Evolutionary conservation across 176 grass and related monocot genomes (phyloP).

Genomic region (Canna indica): DNA sequence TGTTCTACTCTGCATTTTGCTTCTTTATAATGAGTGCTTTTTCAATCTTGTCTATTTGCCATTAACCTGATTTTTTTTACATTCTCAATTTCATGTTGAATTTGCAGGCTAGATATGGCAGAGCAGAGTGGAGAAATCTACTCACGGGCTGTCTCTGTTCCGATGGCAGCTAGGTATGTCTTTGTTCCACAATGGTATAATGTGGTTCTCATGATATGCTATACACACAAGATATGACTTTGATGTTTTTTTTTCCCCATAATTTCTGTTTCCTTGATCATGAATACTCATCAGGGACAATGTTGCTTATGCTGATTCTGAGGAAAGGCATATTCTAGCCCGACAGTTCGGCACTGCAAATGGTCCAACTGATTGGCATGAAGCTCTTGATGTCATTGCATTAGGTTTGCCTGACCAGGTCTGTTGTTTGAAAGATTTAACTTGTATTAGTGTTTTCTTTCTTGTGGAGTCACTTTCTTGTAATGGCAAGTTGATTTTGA

Average conservation of each 20-base stretch:
- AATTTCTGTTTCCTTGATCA: not conserved
- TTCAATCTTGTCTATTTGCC: not conserved
- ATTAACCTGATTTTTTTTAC: not conserved
- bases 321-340: constrained; percentile 48
- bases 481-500: not conserved
- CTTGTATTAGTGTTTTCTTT: not conserved
- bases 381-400: constrained; percentile 92
- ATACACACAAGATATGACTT: not conserved
- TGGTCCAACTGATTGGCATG: constrained; percentile 84
- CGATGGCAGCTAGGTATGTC: constrained; percentile 59
- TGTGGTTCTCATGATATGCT: constrained; percentile 10
- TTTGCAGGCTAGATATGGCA: constrained; percentile 54
- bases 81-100: not conserved
- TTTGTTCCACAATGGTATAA: not conserved
- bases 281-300: constrained; percentile 52
- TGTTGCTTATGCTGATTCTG: constrained; percentile 50
- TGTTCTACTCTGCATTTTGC: too few species aligned
- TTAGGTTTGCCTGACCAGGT: constrained; percentile 87
- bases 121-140: constrained; percentile 71
- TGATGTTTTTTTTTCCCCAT: constrained; percentile 3
- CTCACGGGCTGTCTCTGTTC: constrained; percentile 47
- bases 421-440: constrained; percentile 5
- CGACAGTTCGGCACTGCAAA: constrained; percentile 41
- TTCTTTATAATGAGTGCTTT: too few species aligned
- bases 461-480: too few species aligned